Evolutionary conservation across 495 filamentous ascomycete genomes (phyloP).

Genomic region (Neurospora sp.): DNA sequence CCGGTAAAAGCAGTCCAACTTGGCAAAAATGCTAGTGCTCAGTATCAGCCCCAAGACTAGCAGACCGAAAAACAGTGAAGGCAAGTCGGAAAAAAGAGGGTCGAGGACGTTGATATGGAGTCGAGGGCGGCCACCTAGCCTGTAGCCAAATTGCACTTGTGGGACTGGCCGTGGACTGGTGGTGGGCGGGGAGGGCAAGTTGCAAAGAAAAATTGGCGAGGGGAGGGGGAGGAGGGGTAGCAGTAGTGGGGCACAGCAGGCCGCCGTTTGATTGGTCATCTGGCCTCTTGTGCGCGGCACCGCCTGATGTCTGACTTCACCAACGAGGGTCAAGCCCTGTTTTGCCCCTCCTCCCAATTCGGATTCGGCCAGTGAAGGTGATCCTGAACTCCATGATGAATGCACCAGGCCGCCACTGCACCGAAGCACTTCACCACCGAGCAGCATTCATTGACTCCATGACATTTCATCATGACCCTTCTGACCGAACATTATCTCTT

Average conservation of each 20-base stretch:
- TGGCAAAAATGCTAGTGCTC: constrained; percentile 7
- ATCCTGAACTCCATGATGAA: not conserved
- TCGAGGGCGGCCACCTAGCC: constrained; percentile 12
- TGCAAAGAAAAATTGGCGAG: constrained; percentile 7
- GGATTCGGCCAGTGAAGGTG: not conserved
- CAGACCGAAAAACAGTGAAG: constrained; percentile 9
- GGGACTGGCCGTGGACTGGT: not conserved
- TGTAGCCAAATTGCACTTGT: constrained; percentile 16
- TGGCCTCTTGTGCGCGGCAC: constrained; percentile 13
- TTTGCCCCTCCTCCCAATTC: constrained; percentile 20
- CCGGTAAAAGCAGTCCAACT: constrained; percentile 10
- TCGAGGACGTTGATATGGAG: not conserved
- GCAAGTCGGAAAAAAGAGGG: constrained; percentile 5
- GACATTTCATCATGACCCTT: not conserved
- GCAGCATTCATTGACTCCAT: not conserved
- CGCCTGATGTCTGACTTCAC: constrained; percentile 17
- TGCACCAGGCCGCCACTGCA: not conserved
- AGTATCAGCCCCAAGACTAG: constrained; percentile 21
- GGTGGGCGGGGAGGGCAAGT: constrained; percentile 10
- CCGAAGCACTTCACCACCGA: not conserved
- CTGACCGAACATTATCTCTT: not conserved
- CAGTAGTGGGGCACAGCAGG: constrained; percentile 17
- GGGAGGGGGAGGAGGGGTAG: constrained; percentile 20
- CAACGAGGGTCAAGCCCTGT: constrained; percentile 26
- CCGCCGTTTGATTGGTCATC: constrained; percentile 15